Percentiles rank a stretch among this genome's conserved stretches.
These are phyloP conservation scores for Ogataea ganodermae DNA, from an alignment of 805 yeast genomes.

Conservation along the genomic window DNA sequence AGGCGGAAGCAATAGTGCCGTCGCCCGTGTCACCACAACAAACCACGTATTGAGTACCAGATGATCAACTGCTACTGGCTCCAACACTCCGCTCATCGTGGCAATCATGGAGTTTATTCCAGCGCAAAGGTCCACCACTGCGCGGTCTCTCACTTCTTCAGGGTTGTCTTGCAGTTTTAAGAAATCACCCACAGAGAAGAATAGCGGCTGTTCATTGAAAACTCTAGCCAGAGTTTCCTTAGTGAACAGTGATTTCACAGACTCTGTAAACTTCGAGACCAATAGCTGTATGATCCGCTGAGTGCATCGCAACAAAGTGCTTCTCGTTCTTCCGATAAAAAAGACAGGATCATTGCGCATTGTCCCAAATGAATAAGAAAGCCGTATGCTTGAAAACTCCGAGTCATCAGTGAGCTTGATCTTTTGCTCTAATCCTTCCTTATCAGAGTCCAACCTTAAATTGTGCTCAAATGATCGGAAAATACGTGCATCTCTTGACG, in stretches of 20 bases:
- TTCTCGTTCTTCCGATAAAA: slow-evolving; percentile 21
- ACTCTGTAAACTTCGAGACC: slow-evolving; percentile 14
- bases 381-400: slow-evolving; percentile 11
- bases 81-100: slow-evolving; percentile 12
- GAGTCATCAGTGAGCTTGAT: slow-evolving; percentile 8
- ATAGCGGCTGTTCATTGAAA: slow-evolving; percentile 8
- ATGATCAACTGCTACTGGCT: slow-evolving; percentile 16
- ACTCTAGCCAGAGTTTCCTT: slow-evolving; percentile 9
- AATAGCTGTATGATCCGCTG: slow-evolving; percentile 18
- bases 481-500: slow-evolving; percentile 11
- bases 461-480: slow-evolving; percentile 13
- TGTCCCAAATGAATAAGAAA: slow-evolving; percentile 20
- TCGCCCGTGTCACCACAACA: slow-evolving; percentile 13
- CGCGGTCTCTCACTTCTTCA: slow-evolving; percentile 9
- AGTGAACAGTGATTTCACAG: slow-evolving; percentile 13
- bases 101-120: slow-evolving; percentile 10
- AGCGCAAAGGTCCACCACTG: slow-evolving; percentile 11
- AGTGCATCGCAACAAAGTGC: slow-evolving; percentile 11
- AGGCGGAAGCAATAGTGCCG: slow-evolving; percentile 19
- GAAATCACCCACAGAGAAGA: slow-evolving; percentile 15
- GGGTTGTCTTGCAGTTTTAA: slow-evolving; percentile 15
- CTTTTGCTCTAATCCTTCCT: slow-evolving; percentile 19
- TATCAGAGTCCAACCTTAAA: slow-evolving; percentile 15
- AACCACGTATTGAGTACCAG: slow-evolving; percentile 18
- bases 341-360: slow-evolving; percentile 24